Evolutionary conservation across 2,329 filamentous ascomycete species (phyloP), one percentile per base, ranked within the genome.

Genomic region (Cercospora brassicicola): DNA sequence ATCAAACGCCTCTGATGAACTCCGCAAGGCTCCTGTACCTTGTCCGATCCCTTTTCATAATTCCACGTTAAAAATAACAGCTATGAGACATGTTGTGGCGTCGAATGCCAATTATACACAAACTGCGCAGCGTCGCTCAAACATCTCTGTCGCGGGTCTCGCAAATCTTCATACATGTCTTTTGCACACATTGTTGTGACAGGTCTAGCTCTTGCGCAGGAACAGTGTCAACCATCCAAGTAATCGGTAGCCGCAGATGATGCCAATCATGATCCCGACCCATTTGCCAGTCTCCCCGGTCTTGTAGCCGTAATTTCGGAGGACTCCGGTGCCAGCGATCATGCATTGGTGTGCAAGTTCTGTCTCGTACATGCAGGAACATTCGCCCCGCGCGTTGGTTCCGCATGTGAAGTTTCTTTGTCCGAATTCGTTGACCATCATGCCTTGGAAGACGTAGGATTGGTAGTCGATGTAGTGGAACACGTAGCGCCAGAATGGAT

Each of bases 401-500:
- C 0, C 75, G 75, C 91, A 94, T 3, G 80, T 77, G 78, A 91
- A 96, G 2, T 82, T 84, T 13, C 91, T 83, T 18, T 85, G 48
- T 64, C 75, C 76, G 76, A 96, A 94, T 79, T 96, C 91, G 74
- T 94, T 95, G 62, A 94, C 88, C 91, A 95, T 94, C 91, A 96
- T 94, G 8, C 91, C 92, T 76, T 94, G 87, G 76, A 95, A 96
- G 2, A 95, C 92, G 72, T 93, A 95, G 42, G 84, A 82, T 80
- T 94, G 91, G 74, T 95, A 95, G 77, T 95, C 91, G 75, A 93
- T 93, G 78, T 93, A 95, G 76, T 93, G 90, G 73, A 94, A 94
- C 2, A 90, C 91, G 72, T 95, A 94, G 78, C 88, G 87, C 88
- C 91, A 96, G 72, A 96, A 96, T 1, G 86, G 87, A 76, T 96